Conservation (phyloP, 1,139 yeast genomes). For the Taphrina pruni region DNA sequence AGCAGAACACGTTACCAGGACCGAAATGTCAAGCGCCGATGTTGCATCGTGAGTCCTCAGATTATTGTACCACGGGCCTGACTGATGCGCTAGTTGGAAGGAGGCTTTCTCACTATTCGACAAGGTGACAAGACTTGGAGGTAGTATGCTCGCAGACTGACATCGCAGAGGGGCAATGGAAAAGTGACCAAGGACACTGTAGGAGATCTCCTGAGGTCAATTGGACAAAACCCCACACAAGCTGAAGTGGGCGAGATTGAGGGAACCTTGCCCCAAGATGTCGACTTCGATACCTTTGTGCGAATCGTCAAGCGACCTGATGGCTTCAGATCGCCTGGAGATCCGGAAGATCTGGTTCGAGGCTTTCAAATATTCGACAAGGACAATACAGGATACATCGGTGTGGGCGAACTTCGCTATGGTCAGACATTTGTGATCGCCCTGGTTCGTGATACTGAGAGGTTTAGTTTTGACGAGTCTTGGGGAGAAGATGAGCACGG, state of each 20-base stretch:
- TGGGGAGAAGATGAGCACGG: conserved; percentile 87
- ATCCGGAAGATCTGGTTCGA: conserved; percentile 93
- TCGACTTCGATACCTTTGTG: conserved; percentile 79
- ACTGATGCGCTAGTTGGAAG: conserved; percentile 49
- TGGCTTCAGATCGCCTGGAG: conserved; percentile 88
- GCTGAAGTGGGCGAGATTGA: conserved; percentile 75
- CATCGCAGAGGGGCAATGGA: conserved; percentile 76
- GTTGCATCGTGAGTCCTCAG: conserved; percentile 27
- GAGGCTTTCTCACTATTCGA: conserved; percentile 98
- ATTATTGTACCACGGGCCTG: too few relatives aligned
- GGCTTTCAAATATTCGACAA: conserved; percentile 98
- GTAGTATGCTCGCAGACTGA: background rate
- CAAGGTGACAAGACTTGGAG: conserved; percentile 54
- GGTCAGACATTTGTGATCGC: conserved; percentile 49
- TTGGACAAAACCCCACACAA: conserved; percentile 97
- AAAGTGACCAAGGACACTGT: conserved; percentile 83
- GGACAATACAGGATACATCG: conserved; percentile 91
- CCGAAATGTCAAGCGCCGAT: conserved; percentile 23
- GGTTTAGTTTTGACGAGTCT: conserved; percentile 72
- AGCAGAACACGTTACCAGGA: too few relatives aligned
- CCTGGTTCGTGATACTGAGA: background rate
- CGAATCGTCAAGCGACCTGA: conserved; percentile 83
- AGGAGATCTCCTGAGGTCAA: conserved; percentile 93
- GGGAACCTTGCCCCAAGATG: conserved; percentile 53
- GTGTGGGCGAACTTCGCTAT: conserved; percentile 95